Conservation (phyloP, 495 filamentous ascomycete genomes). For the Penicillium herquei region DNA sequence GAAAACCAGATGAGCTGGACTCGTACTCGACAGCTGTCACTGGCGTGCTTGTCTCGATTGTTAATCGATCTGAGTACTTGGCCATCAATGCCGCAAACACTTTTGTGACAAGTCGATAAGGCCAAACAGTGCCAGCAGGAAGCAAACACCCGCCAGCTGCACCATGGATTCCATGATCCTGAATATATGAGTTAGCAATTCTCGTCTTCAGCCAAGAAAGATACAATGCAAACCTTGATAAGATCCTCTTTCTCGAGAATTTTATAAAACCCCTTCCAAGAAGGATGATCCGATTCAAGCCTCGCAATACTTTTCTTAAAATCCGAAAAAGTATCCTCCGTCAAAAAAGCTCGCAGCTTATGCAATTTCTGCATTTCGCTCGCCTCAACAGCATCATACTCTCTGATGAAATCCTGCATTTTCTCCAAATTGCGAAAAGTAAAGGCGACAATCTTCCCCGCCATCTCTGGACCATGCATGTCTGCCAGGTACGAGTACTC, state of each 20-base stretch:
- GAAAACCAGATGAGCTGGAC: constrained; percentile 9
- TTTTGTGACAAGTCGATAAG: constrained; percentile 74
- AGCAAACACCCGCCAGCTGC: constrained; percentile 45
- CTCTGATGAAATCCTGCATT: constrained; percentile 26
- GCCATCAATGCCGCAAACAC: constrained; percentile 58
- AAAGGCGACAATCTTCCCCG: constrained; percentile 29
- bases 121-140: constrained; percentile 62
- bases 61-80: constrained; percentile 48
- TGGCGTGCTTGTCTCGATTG: constrained; percentile 76
- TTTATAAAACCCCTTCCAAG: constrained; percentile 27
- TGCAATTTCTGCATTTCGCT: constrained; percentile 26
- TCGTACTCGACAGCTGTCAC: constrained; percentile 41
- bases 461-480: constrained; percentile 22
- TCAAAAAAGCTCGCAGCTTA: constrained; percentile 33
- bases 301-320: constrained; percentile 25
- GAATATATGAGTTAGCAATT: background rate
- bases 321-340: constrained; percentile 18
- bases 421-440: constrained; percentile 28
- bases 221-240: constrained; percentile 14
- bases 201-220: background rate
- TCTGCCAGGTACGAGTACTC: constrained; percentile 27
- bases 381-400: constrained; percentile 24
- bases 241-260: constrained; percentile 22
- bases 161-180: constrained; percentile 40
- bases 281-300: constrained; percentile 27